A percentile compares a stretch with the other conserved stretches of the same genome.
Conservation (phyloP, 2,329 filamentous ascomycete genomes). For the Claviceps sp. region DNA sequence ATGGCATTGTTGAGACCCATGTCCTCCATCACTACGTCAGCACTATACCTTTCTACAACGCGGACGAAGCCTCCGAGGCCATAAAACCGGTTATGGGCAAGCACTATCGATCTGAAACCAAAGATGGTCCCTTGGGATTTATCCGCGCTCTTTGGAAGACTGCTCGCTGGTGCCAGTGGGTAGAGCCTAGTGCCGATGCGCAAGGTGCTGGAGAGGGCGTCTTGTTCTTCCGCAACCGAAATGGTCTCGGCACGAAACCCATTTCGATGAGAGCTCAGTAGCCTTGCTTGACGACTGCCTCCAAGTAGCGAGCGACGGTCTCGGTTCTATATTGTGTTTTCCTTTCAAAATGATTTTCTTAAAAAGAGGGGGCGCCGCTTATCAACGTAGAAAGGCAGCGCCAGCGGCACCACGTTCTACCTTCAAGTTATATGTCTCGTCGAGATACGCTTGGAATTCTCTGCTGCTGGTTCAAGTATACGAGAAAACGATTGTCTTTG, state of each 20-base stretch:
- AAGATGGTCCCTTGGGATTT: conserved; percentile 71
- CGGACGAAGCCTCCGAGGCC: conserved; percentile 85
- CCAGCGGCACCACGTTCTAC: not conserved
- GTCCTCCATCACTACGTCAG: conserved; percentile 96
- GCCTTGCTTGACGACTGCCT: not conserved
- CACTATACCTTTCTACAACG: conserved; percentile 92
- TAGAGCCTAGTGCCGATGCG: conserved; percentile 78
- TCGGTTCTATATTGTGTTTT: conserved; percentile 1
- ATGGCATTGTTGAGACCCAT: conserved; percentile 96
- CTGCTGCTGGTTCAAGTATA: too few species aligned
- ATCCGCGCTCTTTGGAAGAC: conserved; percentile 68
- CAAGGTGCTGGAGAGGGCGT: conserved; percentile 71
- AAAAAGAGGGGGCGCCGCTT: not conserved
- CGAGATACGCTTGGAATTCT: too few species aligned
- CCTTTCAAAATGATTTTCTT: not conserved
- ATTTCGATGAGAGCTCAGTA: conserved; percentile 11
- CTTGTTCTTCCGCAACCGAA: conserved; percentile 90
- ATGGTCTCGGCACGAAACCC: conserved; percentile 57
- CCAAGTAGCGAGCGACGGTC: not conserved
- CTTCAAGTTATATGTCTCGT: not conserved
- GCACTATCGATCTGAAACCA: conserved; percentile 79
- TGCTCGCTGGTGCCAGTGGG: conserved; percentile 87
- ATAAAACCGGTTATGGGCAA: conserved; percentile 91
- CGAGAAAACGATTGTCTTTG: too few species aligned
- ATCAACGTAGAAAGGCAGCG: not conserved